These are phyloP conservation scores for Lipomyces sp. DNA, from an alignment of 805 yeast genomes.

Conservation along the genomic window DNA sequence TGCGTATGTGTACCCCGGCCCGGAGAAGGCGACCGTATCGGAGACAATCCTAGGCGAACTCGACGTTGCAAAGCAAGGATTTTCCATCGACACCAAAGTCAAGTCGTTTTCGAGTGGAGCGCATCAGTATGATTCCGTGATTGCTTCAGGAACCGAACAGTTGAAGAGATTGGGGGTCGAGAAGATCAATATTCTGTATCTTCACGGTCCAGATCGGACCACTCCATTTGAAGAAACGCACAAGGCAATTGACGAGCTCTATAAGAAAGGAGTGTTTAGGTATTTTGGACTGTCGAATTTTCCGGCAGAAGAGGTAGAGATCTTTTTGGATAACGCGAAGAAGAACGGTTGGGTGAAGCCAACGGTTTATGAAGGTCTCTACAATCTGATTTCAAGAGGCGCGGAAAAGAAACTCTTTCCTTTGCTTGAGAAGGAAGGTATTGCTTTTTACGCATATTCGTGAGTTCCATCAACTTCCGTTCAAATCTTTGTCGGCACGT, in stretches of 20 bases:
- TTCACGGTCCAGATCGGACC: slow-evolving; percentile 32
- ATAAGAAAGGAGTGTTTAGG: slow-evolving; percentile 30
- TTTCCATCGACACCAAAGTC: slow-evolving; percentile 29
- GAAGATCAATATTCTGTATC: slow-evolving; percentile 21
- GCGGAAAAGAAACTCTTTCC: slow-evolving; percentile 24
- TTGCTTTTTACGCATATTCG: neutral
- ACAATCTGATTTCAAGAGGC: slow-evolving; percentile 30
- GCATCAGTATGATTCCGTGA: slow-evolving; percentile 18
- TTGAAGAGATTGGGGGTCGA: slow-evolving; percentile 17
- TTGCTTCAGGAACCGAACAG: slow-evolving; percentile 24
- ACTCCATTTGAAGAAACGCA: slow-evolving; percentile 31
- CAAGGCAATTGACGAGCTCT: slow-evolving; percentile 29
- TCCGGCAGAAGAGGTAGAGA: slow-evolving; percentile 29
- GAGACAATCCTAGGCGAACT: slow-evolving; percentile 27
- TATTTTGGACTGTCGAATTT: slow-evolving; percentile 33
- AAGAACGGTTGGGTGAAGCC: slow-evolving; percentile 29
- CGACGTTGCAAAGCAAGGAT: slow-evolving; percentile 10
- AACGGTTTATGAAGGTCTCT: slow-evolving; percentile 33
- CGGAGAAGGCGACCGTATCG: slow-evolving; percentile 8
- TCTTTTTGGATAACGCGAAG: slow-evolving; percentile 24
- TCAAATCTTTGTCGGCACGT: too few relatives aligned
- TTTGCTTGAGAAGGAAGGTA: neutral
- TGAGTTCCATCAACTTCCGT: too few relatives aligned
- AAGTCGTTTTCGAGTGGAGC: slow-evolving; percentile 21
- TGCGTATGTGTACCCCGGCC: slow-evolving; percentile 20